Evolutionary conservation across 148 eudicot species (phyloP).

Genomic region (Talinum fruticosum): DNA sequence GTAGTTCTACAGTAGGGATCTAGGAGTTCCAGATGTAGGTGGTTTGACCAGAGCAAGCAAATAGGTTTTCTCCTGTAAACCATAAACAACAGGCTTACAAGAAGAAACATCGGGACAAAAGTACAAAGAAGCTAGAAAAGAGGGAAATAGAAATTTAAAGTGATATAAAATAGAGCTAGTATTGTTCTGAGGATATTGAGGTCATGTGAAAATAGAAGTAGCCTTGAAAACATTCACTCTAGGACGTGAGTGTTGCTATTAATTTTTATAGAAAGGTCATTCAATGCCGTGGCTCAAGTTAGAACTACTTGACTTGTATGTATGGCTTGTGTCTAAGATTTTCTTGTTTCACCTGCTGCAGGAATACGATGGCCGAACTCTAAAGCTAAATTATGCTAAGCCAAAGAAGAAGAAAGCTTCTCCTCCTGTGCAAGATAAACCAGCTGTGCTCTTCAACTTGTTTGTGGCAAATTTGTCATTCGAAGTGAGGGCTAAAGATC

Average conservation of each 20-base stretch:
- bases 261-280: background rate
- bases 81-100: too few relatives aligned
- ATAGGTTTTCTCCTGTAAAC: too few relatives aligned
- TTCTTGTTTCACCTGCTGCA: conserved; percentile 14
- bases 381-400: conserved; percentile 72
- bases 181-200: background rate
- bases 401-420: conserved; percentile 44
- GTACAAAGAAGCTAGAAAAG: too few relatives aligned
- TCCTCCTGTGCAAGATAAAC: conserved; percentile 41
- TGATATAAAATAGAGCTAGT: too few relatives aligned
- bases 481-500: conserved; percentile 66
- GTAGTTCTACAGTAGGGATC: too few relatives aligned
- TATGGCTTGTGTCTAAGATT: background rate
- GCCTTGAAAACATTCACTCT: background rate
- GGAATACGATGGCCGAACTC: conserved; percentile 75
- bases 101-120: too few relatives aligned
- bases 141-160: too few relatives aligned
- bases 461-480: conserved; percentile 74
- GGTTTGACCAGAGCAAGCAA: too few relatives aligned
- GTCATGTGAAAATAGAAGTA: background rate
- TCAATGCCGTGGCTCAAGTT: background rate
- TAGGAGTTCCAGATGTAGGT: too few relatives aligned
- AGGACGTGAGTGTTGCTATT: too few relatives aligned
- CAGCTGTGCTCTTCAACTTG: conserved; percentile 56
- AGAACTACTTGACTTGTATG: background rate